Base-by-base conservation (phyloP, 1,284 basidiomycete species). In the Ustilago loliicola region DNA sequence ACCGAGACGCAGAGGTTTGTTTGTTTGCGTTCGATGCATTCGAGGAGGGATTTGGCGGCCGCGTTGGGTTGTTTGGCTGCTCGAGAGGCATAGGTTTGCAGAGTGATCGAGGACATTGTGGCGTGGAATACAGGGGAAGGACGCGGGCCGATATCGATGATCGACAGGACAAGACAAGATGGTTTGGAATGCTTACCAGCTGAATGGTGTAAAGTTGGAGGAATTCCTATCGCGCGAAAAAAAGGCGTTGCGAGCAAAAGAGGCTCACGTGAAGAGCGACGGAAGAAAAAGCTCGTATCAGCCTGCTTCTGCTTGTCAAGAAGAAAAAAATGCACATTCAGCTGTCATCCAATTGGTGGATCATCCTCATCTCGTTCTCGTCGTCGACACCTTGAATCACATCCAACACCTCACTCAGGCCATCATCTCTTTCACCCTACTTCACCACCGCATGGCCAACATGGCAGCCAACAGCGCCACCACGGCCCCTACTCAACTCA, bases 1-100 rank as follows among this genome's bases (percentile, higher is more conserved):
- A 99, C 94, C 80, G 94, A 95, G 72, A 99, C 94, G 63, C 94
- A 94, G 23, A 99, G 91, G 87, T 99, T 99, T 29, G 93, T 91
- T 85, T 92, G 89, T 87, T 99, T 99, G 79, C 92, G 90, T 72
- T 92, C 93, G 87, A 98, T 95, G 9, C 92, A 92, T 84, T 92
- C 90, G 15, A 99, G 90, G 5, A 99, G 72, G 2, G 60, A 61
- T 50, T 73, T 77, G 45, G 83, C 84, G 13, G 83, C 80, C 3
- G 80, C 60, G 61, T 86, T 86, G 36, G 75, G 58, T 54, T 82
- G 80, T 34, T 53, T 55, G 32, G 71, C 66, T 9, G 79, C 76
- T 1, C 83, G 80, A 17, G 64, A 54, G n/a, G 77, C 80, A 66
- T 85, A 85, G 17, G 81, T 69, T 27, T 72, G 47, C 8, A 52